Evolutionary conservation across 1,284 basidiomycete genomes (phyloP).

Genomic region (Ustilago sp.): DNA sequence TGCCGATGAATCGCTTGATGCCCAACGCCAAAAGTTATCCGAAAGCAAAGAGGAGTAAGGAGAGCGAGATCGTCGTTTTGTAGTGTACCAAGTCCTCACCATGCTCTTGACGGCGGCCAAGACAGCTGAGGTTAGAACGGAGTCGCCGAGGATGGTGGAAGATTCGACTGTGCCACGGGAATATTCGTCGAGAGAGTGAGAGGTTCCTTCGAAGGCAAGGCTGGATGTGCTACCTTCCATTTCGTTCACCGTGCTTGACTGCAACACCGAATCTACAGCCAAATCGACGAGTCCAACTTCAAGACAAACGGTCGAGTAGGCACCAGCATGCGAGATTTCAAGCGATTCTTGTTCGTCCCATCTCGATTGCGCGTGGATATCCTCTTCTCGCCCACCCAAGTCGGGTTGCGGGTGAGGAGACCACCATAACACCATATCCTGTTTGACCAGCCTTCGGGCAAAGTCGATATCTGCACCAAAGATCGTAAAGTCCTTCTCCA

Average conservation of each 20-base stretch:
- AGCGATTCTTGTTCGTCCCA: conserved; percentile 76
- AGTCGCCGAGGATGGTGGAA: conserved; percentile 79
- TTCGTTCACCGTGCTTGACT: conserved; percentile 94
- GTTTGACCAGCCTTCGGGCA: conserved; percentile 83
- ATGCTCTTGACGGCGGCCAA: conserved; percentile 88
- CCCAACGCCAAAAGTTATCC: conserved; percentile 98
- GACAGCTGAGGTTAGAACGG: conserved; percentile 88
- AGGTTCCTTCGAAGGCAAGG: conserved; percentile 85
- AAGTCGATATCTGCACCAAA: conserved; percentile 91
- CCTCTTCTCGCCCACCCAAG: conserved; percentile 91
- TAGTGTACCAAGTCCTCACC: conserved; percentile 92
- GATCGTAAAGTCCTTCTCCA: conserved; percentile 88
- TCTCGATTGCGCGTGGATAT: conserved; percentile 74
- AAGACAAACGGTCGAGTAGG: conserved; percentile 91
- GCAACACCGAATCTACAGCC: conserved; percentile 92
- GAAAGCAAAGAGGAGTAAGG: conserved; percentile 73
- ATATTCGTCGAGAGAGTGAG: conserved; percentile 90
- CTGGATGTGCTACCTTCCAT: conserved; percentile 83
- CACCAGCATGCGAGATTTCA: conserved; percentile 88
- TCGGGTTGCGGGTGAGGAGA: conserved; percentile 82
- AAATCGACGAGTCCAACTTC: conserved; percentile 91
- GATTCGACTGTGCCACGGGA: conserved; percentile 80
- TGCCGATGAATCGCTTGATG: conserved; percentile 82
- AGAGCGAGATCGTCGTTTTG: conserved; percentile 77
- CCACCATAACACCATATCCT: conserved; percentile 98